Conservation (phyloP, 2,329 filamentous ascomycete species). For the Colletotrichum gigasporum region DNA sequence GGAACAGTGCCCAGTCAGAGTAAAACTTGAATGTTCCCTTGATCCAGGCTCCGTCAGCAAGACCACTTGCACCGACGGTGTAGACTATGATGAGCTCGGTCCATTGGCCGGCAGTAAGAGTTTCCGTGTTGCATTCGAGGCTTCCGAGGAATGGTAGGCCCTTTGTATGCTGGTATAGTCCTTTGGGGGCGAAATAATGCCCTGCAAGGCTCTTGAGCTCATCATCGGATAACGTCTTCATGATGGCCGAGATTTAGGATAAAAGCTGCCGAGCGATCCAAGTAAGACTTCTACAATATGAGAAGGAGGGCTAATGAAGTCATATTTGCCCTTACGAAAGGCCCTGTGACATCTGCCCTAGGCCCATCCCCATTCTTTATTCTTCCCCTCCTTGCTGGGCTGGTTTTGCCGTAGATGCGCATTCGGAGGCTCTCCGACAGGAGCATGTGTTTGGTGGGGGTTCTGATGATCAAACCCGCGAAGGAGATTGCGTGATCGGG, state of each 20-base stretch:
- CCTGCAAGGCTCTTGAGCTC: constrained; percentile 36
- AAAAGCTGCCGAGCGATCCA: no score
- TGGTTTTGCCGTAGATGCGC: no score
- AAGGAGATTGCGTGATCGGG: no score
- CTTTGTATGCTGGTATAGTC: constrained; percentile 40
- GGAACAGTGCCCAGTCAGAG: constrained; percentile 47
- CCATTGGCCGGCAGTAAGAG: constrained; percentile 40
- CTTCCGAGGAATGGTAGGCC: constrained; percentile 40
- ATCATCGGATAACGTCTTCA: constrained; percentile 36
- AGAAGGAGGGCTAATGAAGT: no score
- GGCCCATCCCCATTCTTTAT: no score
- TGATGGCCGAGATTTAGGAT: constrained; percentile 2
- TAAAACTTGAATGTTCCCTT: constrained; percentile 51
- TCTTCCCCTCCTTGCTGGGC: no score
- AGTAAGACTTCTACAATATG: no score
- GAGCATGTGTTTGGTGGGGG: no score
- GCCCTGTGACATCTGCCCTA: no score
- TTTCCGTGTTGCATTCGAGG: constrained; percentile 36
- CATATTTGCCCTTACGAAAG: no score
- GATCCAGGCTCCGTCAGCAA: constrained; percentile 47
- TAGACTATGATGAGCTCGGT: constrained; percentile 41
- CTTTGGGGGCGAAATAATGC: constrained; percentile 39
- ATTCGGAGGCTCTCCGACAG: no score
- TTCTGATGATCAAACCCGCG: no score
- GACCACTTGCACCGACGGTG: constrained; percentile 41